These are phyloP conservation scores for Pyrenochaeta sp. DNA, from an alignment of 2,329 filamentous ascomycete genomes.

Conservation along the genomic window DNA sequence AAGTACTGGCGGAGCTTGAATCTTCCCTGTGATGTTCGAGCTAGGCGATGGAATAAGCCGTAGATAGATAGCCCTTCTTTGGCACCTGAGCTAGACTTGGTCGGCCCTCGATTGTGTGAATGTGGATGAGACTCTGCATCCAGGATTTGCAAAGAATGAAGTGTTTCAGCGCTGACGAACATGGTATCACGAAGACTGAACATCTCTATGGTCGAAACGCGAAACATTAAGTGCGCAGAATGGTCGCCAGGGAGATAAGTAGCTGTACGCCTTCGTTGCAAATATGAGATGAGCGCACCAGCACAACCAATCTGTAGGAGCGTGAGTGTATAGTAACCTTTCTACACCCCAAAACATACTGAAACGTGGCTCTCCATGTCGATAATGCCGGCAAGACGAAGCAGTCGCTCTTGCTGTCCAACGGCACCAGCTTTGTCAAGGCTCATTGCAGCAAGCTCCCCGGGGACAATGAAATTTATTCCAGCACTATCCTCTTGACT, in stretches of 20 bases:
- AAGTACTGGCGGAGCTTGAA: conserved; percentile 79
- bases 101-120: conserved; percentile 76
- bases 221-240: conserved; percentile 64
- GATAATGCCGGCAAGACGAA: conserved; percentile 74
- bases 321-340: conserved; percentile 8
- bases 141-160: conserved; percentile 85
- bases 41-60: conserved; percentile 79
- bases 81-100: conserved; percentile 65
- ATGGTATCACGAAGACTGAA: conserved; percentile 73
- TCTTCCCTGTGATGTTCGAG: conserved; percentile 82
- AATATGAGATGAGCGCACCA: conserved; percentile 82
- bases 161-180: conserved; percentile 82
- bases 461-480: conserved; percentile 69
- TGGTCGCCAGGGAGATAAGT: conserved; percentile 69
- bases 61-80: conserved; percentile 88
- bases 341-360: conserved; percentile 50
- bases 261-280: conserved; percentile 73
- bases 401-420: conserved; percentile 68
- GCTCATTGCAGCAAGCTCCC: conserved; percentile 55
- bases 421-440: conserved; percentile 56
- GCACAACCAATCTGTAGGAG: conserved; percentile 75
- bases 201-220: conserved; percentile 73
- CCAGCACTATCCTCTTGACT: conserved; percentile 57
- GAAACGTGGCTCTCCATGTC: conserved; percentile 78
- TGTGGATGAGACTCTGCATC: conserved; percentile 85